Conservation (phyloP, 768 basidiomycete genomes). For the Leccinum ochraceum region DNA sequence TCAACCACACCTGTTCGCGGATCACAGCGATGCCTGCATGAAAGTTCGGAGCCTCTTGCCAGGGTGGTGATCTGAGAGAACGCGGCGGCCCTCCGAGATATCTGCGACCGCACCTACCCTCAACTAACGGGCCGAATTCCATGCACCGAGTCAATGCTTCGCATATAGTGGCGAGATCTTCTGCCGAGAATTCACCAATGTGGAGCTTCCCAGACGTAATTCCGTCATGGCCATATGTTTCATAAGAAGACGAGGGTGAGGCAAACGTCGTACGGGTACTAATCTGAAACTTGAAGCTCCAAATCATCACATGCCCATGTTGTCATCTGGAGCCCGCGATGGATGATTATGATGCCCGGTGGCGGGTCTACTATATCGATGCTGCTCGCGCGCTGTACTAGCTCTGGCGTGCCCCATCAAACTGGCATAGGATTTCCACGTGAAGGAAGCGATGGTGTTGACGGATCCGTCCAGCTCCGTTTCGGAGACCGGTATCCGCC, state of each 20-base stretch:
- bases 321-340: background rate
- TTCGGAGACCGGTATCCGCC: constrained; percentile 11
- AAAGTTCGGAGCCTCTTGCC: background rate
- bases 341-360: constrained; percentile 1
- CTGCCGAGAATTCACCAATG: background rate
- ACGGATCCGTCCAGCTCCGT: constrained; percentile 15
- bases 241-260: background rate
- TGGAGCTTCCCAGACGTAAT: constrained; percentile 9
- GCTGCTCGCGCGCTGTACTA: background rate
- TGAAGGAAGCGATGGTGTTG: background rate
- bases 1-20: background rate
- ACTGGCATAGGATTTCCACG: background rate
- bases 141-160: background rate
- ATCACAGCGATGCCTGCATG: background rate
- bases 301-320: background rate
- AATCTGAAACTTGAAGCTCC: background rate
- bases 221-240: constrained; percentile 2
- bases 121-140: background rate
- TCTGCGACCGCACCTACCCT: background rate
- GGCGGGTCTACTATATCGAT: constrained; percentile 6
- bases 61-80: background rate
- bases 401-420: background rate
- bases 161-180: background rate
- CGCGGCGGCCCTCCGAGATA: background rate
- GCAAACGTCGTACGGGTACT: background rate